A percentile compares a stretch with the other conserved stretches of the same genome.
These are phyloP conservation scores for Wickerhamiella infanticola DNA, from an alignment of 1,139 yeast species.

Conservation along the genomic window DNA sequence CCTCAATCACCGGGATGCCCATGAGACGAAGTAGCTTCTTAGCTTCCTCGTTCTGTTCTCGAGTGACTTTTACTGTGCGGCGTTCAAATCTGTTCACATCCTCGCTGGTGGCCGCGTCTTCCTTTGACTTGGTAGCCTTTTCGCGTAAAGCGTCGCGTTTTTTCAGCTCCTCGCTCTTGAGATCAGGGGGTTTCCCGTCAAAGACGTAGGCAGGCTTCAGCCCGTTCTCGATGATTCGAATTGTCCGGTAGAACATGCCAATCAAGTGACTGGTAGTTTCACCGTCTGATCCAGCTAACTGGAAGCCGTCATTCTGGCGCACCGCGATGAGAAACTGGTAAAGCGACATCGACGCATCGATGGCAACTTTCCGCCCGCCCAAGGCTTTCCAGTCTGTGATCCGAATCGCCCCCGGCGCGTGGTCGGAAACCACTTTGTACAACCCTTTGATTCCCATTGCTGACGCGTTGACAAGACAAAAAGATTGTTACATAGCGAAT, in stretches of 20 bases:
- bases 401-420: conserved; percentile 71
- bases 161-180: conserved; percentile 86
- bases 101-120: conserved; percentile 60
- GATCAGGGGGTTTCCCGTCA: conserved; percentile 88
- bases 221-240: conserved; percentile 77
- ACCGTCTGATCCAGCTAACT: conserved; percentile 72
- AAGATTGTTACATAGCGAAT: too few species aligned
- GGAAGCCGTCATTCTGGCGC: conserved; percentile 93
- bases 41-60: conserved; percentile 90
- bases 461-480: neutral
- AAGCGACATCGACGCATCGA: conserved; percentile 77
- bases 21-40: conserved; percentile 58
- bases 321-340: conserved; percentile 93
- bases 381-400: conserved; percentile 70
- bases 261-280: conserved; percentile 86
- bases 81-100: conserved; percentile 67
- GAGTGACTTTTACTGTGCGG: conserved; percentile 74
- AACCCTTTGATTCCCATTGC: conserved; percentile 72
- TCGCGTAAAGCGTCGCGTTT: conserved; percentile 70
- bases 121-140: conserved; percentile 65
- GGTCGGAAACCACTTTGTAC: conserved; percentile 67
- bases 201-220: conserved; percentile 92
- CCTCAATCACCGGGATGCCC: conserved; percentile 91
- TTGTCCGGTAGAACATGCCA: conserved; percentile 90
- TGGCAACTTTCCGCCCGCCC: conserved; percentile 91